phyloP scores from a whole-genome alignment of 1,139 yeast species.

The Kurtzmaniella quercitrusa region DNA sequence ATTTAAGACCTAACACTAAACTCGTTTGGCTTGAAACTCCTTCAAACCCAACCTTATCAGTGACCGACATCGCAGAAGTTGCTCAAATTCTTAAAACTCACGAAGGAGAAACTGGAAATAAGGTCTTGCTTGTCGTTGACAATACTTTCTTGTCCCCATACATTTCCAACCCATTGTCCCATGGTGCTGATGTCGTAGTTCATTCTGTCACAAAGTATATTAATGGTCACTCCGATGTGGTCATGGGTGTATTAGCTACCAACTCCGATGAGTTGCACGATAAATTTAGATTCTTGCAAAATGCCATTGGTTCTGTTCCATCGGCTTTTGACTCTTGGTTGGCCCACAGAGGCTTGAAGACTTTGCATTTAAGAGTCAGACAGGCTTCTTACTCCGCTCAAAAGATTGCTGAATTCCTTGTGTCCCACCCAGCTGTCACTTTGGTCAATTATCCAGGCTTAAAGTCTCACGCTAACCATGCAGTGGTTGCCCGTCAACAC shows the following conservation, averaged over 20 bases:
- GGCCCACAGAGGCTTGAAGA: constrained; percentile 89
- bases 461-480: constrained; percentile 59
- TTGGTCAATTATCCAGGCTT: constrained; percentile 84
- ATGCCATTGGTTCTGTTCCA: constrained; percentile 86
- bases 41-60: constrained; percentile 78
- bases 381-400: constrained; percentile 67
- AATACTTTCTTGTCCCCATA: constrained; percentile 95
- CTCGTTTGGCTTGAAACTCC: constrained; percentile 91
- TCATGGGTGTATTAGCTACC: constrained; percentile 79
- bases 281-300: constrained; percentile 71
- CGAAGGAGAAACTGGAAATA: constrained; percentile 41
- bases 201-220: constrained; percentile 91
- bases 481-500: constrained; percentile 69
- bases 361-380: constrained; percentile 75
- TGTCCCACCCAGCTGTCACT: constrained; percentile 47
- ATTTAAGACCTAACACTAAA: constrained; percentile 59
- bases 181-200: constrained; percentile 83
- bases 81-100: constrained; percentile 47
- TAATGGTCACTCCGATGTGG: constrained; percentile 92
- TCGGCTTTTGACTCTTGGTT: constrained; percentile 91
- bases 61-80: constrained; percentile 67
- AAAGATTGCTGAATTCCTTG: constrained; percentile 67
- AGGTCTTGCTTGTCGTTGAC: constrained; percentile 72
- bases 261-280: constrained; percentile 60
- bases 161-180: constrained; percentile 75